Conservation (phyloP, 2,329 filamentous ascomycete species). For the Microcyclospora tardicrescens region DNA sequence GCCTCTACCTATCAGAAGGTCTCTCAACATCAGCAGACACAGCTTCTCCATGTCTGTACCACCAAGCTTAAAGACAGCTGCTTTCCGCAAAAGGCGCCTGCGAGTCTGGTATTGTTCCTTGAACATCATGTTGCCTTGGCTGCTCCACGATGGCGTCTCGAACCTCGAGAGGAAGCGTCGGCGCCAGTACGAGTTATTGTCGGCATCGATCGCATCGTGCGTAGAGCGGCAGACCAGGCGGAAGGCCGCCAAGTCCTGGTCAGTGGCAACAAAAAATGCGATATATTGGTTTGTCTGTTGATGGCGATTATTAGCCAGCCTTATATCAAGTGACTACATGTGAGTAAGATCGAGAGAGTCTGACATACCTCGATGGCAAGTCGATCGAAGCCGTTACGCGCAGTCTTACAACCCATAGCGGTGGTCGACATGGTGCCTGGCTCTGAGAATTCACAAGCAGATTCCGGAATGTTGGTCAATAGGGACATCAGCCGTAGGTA, state of each 20-base stretch:
- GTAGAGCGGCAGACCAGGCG: constrained; percentile 27
- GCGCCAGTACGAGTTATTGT: constrained; percentile 35
- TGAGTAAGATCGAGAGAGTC: not conserved
- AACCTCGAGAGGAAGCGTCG: constrained; percentile 30
- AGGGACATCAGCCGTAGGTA: too few relatives aligned
- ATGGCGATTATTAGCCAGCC: not conserved
- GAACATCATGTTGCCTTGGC: constrained; percentile 19
- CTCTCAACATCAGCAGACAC: constrained; percentile 27
- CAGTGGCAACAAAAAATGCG: constrained; percentile 24
- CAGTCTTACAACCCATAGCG: too few relatives aligned
- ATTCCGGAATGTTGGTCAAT: too few relatives aligned
- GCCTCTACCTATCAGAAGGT: constrained; percentile 33
- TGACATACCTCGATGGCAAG: constrained; percentile 15
- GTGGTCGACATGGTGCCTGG: too few relatives aligned
- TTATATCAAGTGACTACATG: not conserved
- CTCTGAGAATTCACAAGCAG: too few relatives aligned
- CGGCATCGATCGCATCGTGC: constrained; percentile 27
- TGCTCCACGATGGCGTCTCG: constrained; percentile 20
- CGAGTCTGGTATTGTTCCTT: constrained; percentile 26
- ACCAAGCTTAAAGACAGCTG: constrained; percentile 15
- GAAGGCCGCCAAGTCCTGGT: constrained; percentile 33
- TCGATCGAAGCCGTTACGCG: constrained; percentile 7
- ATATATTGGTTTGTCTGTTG: constrained; percentile 30
- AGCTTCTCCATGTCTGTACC: constrained; percentile 17
- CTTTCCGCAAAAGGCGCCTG: constrained; percentile 14